These are phyloP conservation scores for Neofusicoccum ribis DNA, from an alignment of 2,329 filamentous ascomycete genomes.

Conservation along the genomic window DNA sequence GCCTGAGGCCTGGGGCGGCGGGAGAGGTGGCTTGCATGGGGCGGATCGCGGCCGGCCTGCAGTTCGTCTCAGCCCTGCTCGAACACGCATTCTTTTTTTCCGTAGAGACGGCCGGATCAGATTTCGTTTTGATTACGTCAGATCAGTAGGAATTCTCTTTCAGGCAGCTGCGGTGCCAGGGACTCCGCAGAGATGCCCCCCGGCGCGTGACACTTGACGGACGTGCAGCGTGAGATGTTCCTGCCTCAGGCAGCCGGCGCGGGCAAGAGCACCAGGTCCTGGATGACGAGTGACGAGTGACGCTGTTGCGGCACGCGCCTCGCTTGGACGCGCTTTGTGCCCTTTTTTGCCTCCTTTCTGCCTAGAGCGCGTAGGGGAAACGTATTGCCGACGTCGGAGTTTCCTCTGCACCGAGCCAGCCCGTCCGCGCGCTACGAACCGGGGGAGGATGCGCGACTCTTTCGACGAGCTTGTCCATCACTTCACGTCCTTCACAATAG, in stretches of 20 bases:
- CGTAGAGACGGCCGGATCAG: neutral
- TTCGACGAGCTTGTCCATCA: constrained; percentile 18
- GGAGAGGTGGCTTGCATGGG: neutral
- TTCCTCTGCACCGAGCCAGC: constrained; percentile 19
- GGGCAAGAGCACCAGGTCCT: neutral
- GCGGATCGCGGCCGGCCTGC: too few species aligned
- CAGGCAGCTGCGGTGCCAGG: neutral
- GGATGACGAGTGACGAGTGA: neutral
- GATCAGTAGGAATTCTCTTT: neutral
- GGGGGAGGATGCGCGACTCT: constrained; percentile 20
- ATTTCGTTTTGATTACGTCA: neutral
- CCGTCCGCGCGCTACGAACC: constrained; percentile 15
- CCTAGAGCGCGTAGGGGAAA: neutral
- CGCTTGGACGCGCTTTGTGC: neutral
- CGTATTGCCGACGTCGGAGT: constrained; percentile 11
- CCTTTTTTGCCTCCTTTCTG: neutral
- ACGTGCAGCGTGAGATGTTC: neutral
- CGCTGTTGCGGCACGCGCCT: neutral
- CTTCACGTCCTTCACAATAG: neutral
- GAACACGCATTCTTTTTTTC: neutral
- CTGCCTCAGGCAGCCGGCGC: neutral
- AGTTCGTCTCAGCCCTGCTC: neutral
- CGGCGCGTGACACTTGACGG: neutral
- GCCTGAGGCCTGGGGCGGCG: neutral
- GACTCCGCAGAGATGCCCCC: neutral